Base-by-base conservation (phyloP, 345 rosid species). In the Lagerstroemia speciosa region DNA sequence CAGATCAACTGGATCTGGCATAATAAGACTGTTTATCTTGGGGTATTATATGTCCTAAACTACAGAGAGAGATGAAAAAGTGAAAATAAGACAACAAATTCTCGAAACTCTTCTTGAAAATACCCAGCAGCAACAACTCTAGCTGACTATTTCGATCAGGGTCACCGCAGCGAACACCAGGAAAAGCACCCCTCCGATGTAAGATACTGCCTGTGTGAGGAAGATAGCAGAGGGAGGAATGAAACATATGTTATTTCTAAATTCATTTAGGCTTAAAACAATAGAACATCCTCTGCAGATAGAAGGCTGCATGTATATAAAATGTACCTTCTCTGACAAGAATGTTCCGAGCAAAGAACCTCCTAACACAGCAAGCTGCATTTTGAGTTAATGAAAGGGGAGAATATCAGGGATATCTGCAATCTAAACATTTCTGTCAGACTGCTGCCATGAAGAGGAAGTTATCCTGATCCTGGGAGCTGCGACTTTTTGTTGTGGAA, bases 301-400 rank as follows among this genome's bases (percentile, higher is more conserved):
- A 8, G 15, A 5, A 2, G 2, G 14, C 14, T 41, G 46, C 46
- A n/a, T n/a, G 38, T 9, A 2, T 9, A 36, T 36, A 2, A 36
- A 9, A 36, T 36, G 8, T 87, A 89, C 97, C 98, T 90, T 93
- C 81, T 93, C 97, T 36, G 97, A 91, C 78, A 93, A 82, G 90
- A 93, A 85, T 68, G 92, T 81, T 67, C 98, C 97, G 2, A 91
- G 90, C 69, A 87, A 83, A 57, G 98, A 91, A 71, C 98, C 98
- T 78, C 98, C 98, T 36, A 93, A 67, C 26, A 91, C 98, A 30
- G 96, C 98, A 71, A 91, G 83, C 96, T 93, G 64, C 43, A 71
- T 22, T 38, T 67, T n/a, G 26, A 9, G 12, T 36, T 36, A 14
- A 41, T 41, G 38, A 19, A 63, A 33, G 8, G 63, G 63, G 32